Evolutionary conservation across 352 stramenopile genomes (phyloP).

Genomic region (Phytopythium delawarense): DNA sequence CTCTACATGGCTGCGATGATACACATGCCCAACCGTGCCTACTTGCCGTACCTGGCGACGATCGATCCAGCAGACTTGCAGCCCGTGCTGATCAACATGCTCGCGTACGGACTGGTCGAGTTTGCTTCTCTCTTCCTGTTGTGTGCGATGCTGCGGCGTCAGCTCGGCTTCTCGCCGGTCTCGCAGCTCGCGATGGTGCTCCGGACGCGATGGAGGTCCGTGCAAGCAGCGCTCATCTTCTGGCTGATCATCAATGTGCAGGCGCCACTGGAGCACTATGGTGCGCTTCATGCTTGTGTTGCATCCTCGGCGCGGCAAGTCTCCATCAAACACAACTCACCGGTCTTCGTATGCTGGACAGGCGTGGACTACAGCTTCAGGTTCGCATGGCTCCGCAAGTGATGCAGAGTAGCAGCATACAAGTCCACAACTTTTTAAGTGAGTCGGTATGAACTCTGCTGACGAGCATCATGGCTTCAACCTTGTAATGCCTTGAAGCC

Average conservation of each 20-base stretch:
- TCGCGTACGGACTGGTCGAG: conserved; percentile 1
- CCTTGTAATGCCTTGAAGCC: too few relatives aligned
- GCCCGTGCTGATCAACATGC: background rate
- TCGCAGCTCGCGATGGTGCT: conserved; percentile 3
- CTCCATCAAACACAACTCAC: background rate
- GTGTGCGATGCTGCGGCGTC: background rate
- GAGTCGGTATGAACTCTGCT: too few relatives aligned
- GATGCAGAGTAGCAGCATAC: too few relatives aligned
- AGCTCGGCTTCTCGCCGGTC: conserved; percentile 1
- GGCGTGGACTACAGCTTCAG: conserved; percentile 4
- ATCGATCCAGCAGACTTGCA: background rate
- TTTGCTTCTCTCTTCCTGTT: background rate
- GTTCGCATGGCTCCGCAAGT: conserved; percentile 3
- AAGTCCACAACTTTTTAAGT: too few relatives aligned
- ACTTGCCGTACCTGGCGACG: background rate
- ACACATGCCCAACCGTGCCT: background rate
- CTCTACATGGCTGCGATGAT: background rate
- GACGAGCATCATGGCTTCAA: too few relatives aligned
- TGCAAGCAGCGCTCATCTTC: background rate
- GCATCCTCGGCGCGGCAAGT: background rate
- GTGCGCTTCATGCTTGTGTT: background rate
- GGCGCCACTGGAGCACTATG: conserved; percentile 1
- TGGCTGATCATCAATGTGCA: conserved; percentile 2
- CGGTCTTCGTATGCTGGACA: background rate
- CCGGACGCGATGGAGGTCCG: background rate